Evolutionary conservation across 2,329 filamentous ascomycete genomes (phyloP), one percentile per base, ranked within the genome.

Genomic region (Aspergillus hortae): DNA sequence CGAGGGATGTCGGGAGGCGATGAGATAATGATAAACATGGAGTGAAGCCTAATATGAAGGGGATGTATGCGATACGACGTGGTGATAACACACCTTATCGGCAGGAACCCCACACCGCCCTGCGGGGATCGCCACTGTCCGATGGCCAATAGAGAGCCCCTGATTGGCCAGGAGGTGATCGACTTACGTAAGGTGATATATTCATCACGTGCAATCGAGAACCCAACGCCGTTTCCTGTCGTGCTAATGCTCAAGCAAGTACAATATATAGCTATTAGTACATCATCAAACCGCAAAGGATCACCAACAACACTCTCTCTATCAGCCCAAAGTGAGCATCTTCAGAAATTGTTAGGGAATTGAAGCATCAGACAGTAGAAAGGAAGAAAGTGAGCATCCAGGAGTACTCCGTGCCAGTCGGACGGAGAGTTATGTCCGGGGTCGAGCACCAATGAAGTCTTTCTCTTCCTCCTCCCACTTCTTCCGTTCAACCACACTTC

Each of bases 401-500:
- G 17, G 32, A 23, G 15, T 23, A 23, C 44, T 33, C 27, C 23
- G 23, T 23, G 9, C 27, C 11, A 38, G 35, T 38, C 35, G 35
- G 35, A 38, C 35, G 6, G 14, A 38, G n/a, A 36, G 47, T 49
- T 48, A 53, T 48, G 48, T 41, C 56, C 53, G 64, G n/a, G 49
- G 46, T 30, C 56, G 74, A 23, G 73, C 73, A 3, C 81, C 81
- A 5, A 77, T 74, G 63, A 77, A 85, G 32, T 69, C 69, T 57
- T 74, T 74, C 69, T 86, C 83, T 54, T 84, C 81, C 51, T 84
- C 75, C 62, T 85, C 79, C 81, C 83, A 86, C 60, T 76, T 74
- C 66, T 75, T 67, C 51, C 82, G 70, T 67, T 86, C 82, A 38
- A 84, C 74, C 12, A 78, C 67, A 50, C 78, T 74, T 56, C 83